Evolutionary conservation across 805 yeast species (phyloP), one percentile per base, ranked within the genome.

Genomic region (Ogataea allantospora): DNA sequence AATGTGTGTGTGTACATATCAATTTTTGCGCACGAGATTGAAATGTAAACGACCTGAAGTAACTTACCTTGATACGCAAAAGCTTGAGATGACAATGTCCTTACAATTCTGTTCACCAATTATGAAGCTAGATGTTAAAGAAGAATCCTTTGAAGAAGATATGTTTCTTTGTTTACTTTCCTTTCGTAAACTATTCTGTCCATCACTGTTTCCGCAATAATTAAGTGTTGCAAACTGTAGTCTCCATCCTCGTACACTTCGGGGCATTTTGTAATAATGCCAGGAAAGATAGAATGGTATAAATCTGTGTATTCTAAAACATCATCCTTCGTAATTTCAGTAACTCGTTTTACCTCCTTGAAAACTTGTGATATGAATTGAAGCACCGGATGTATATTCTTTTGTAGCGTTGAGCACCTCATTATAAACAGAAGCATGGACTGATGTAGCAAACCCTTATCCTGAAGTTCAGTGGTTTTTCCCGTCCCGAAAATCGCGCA

Each of bases 391-490:
- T 65, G 71, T 2, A n/a, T 32, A 3, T 48, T 58, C 7, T 50
- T 54, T 4, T 54, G 48, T 30, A 63, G 65, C 53, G 80, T 82
- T 40, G 67, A 63, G 40, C 76, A 71, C 48, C 88, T 67, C 23
- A 83, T 74, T 17, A 83, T 63, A 77, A 82, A 84, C 26, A 84
- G 57, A 14, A 80, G 56, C 57, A 84, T 63, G 2, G 74, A 72
- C 47, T 80, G 83, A 39, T 79, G 80, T 40, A 77, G 61, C 30
- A 77, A 67, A 27, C 70, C 66, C 28, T 73, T 65, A 3, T 58
- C 66, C 2, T 70, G 51, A 11, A 83, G 50, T 30, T 75, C 78
- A 4, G 76, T 80, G 48, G 71, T 78, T 14, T 68, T 66, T 3
- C 72, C 58, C 8, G 77, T 68, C 7, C 88, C 89, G 53, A 80